A percentile compares a stretch with the other conserved stretches of the same genome.
These are phyloP conservation scores for Oxytropis ochrocephala DNA, from an alignment of 306 rosid species.

Conservation along the genomic window DNA sequence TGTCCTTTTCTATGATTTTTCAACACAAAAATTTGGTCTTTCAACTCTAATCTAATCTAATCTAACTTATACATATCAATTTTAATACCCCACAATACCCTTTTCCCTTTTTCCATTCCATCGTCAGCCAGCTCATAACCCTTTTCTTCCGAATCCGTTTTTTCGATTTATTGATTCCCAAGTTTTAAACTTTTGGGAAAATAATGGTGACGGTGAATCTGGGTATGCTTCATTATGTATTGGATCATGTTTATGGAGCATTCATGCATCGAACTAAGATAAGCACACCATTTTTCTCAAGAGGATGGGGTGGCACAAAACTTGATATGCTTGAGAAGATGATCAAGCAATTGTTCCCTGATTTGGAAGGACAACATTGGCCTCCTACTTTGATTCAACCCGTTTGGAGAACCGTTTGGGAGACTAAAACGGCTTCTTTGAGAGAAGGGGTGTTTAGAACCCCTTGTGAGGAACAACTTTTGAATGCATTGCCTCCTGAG, in stretches of 20 bases:
- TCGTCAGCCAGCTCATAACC: background rate
- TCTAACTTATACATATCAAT: background rate
- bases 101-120: background rate
- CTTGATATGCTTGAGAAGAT: slow-evolving; percentile 77
- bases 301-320: slow-evolving; percentile 91
- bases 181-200: background rate
- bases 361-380: slow-evolving; percentile 52
- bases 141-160: background rate
- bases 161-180: background rate
- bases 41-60: slow-evolving; percentile 17
- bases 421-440: slow-evolving; percentile 57
- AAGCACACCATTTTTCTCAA: slow-evolving; percentile 74
- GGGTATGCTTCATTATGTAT: slow-evolving; percentile 82
- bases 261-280: slow-evolving; percentile 82
- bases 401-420: slow-evolving; percentile 81
- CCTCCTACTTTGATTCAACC: slow-evolving; percentile 67
- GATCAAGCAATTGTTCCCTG: slow-evolving; percentile 75
- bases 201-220: slow-evolving; percentile 77
- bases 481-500: slow-evolving; percentile 91
- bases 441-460: slow-evolving; percentile 87
- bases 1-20: background rate
- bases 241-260: slow-evolving; percentile 90
- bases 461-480: slow-evolving; percentile 74
- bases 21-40: background rate
- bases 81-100: background rate